Base-by-base conservation (phyloP, 2,329 filamentous ascomycete genomes). In the Hypoxylon sp. region DNA sequence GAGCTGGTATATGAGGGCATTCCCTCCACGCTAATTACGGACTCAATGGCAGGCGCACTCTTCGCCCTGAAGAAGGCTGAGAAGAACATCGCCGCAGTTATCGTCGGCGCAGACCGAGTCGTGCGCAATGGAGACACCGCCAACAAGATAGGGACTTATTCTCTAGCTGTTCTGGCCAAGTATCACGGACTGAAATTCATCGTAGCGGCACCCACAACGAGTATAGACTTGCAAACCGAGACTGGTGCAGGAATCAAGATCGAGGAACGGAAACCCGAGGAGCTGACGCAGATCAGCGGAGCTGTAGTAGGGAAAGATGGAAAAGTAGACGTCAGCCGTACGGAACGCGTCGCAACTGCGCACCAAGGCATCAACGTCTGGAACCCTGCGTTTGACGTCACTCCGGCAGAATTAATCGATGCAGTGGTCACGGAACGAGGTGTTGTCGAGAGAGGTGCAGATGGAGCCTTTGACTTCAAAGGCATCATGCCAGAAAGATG, bases 321-420 rank as follows among this genome's bases (percentile, higher is more conserved):
- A 0, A 86, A 81, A 3, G 82, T 95, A 0, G 88, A 93, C 72
- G 80, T 89, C 21, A 84, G 80, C 51, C 83, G 84, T 55, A 89
- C 89, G 17, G 91, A 90, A 62, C 89, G 91, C 11, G 88, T 98
- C 32, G 93, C 92, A 45, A 95, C 93, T 56, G 95, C 95, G 0
- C 86, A 90, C 70, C 87, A 89, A 76, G 89, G 89, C 1, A 94
- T 98, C 68, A 84, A 87, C 43, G 94, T 98, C 7, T 99, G 96
- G 94, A 99, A 99, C 78, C 96, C 96, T 32, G 92, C 94, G 0
- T 99, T 99, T 77, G 96, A 99, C 76, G 93, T 99, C 34, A 99
- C 96, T 9, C 95, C 96, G 0, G 89, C 92, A 38, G 88, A 89
- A 69, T 82, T 98, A 58, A 98, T 99, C 71, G 96, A 99, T 79